phyloP scores from a whole-genome alignment of 768 basidiomycete species.

The Cystofilobasidium macerans region DNA sequence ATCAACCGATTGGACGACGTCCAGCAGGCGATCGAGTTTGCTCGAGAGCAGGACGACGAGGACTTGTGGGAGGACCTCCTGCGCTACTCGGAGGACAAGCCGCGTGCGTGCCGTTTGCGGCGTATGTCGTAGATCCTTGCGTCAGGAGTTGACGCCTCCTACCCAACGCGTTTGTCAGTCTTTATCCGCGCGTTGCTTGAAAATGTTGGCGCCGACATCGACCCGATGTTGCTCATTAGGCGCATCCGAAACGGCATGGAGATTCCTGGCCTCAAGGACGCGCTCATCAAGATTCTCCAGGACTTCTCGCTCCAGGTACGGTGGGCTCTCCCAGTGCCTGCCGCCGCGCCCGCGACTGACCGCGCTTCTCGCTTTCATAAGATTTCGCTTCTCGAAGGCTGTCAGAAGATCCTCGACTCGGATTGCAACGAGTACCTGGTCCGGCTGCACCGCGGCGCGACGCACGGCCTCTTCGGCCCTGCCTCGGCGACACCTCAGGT shows the following conservation, averaged over 20 bases:
- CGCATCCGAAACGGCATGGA: conserved; percentile 93
- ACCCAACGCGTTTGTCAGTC: conserved; percentile 45
- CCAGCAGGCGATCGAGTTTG: conserved; percentile 93
- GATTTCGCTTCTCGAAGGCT: conserved; percentile 83
- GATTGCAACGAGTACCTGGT: conserved; percentile 65
- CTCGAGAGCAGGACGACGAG: conserved; percentile 90
- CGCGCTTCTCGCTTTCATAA: conserved; percentile 33
- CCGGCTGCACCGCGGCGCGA: conserved; percentile 62
- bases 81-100: conserved; percentile 84
- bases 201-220: conserved; percentile 91
- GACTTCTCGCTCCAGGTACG: conserved; percentile 72
- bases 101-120: conserved; percentile 45
- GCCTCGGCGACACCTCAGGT: conserved; percentile 47
- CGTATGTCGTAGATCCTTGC: background rate
- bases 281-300: conserved; percentile 90
- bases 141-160: conserved; percentile 12
- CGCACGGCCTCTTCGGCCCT: conserved; percentile 58
- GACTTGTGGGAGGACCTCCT: conserved; percentile 97
- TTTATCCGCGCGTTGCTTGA: conserved; percentile 92
- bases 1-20: conserved; percentile 92
- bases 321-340: background rate
- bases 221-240: conserved; percentile 84
- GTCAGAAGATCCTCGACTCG: conserved; percentile 70
- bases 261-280: conserved; percentile 87
- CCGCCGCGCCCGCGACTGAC: background rate